Percentiles rank a stretch among this genome's conserved stretches.
phyloP scores from a whole-genome alignment of 805 yeast species.

The Wickerhamiella musiphila region DNA sequence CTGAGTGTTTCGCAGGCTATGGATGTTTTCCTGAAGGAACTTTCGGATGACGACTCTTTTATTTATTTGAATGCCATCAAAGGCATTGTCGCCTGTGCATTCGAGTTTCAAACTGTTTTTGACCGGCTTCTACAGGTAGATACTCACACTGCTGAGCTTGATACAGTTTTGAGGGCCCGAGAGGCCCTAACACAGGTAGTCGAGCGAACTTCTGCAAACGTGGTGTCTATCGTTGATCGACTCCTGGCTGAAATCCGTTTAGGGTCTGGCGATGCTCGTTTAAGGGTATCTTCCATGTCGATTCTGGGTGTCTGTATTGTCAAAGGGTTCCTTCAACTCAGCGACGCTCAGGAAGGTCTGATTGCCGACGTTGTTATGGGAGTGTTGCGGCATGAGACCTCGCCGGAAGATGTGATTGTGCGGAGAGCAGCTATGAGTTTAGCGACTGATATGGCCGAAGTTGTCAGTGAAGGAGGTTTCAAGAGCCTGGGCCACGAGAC shows the following conservation, averaged over 20 bases:
- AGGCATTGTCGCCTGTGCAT: slow-evolving; percentile 43
- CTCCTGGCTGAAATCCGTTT: slow-evolving; percentile 8
- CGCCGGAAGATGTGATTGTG: slow-evolving; percentile 32
- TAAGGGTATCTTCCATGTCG: slow-evolving; percentile 79
- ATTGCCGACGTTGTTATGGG: slow-evolving; percentile 67
- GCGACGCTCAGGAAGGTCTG: slow-evolving; percentile 28
- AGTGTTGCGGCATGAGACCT: slow-evolving; percentile 42
- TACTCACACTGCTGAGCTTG: slow-evolving; percentile 29
- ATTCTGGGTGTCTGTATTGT: slow-evolving; percentile 57
- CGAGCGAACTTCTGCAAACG: slow-evolving; percentile 29
- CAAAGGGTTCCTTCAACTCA: slow-evolving; percentile 37
- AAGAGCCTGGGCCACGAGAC: slow-evolving; percentile 6
- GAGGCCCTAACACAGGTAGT: slow-evolving; percentile 57
- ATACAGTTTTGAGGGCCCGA: slow-evolving; percentile 62
- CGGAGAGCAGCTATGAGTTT: slow-evolving; percentile 62
- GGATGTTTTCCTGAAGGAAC: slow-evolving; percentile 41
- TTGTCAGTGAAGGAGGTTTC: slow-evolving; percentile 17
- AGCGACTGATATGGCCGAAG: slow-evolving; percentile 21
- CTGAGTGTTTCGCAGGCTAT: slow-evolving; percentile 36
- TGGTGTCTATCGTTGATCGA: slow-evolving; percentile 27
- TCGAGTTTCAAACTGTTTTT: slow-evolving; percentile 24
- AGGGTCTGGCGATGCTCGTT: slow-evolving; percentile 30
- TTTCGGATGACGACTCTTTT: slow-evolving; percentile 71
- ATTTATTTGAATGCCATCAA: slow-evolving; percentile 72
- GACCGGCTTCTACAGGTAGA: slow-evolving; percentile 22